Evolutionary conservation across 2,329 filamentous ascomycete genomes (phyloP), one percentile per base, ranked within the genome.

Genomic region (Cladorrhinum sp.): DNA sequence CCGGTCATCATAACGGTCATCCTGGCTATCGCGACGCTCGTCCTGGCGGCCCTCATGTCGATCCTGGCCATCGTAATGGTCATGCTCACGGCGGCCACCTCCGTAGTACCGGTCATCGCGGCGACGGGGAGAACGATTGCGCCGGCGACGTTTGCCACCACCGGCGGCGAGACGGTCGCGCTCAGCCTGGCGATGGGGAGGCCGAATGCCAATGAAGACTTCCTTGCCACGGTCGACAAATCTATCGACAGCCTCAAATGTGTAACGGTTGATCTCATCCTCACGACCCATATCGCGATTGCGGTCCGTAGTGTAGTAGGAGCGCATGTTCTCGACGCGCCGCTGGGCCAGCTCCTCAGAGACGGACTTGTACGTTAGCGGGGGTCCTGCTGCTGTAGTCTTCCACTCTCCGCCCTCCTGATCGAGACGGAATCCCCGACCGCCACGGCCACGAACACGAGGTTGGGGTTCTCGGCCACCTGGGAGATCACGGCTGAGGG

Each of bases 171-270:
- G 49, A 14, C 74, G 69, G 53, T 72, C 70, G 33, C 76, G 74
- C 70, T 74, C 77, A 55, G 66, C 76, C 67, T 84, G 81, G 9
- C 82, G 76, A 62, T 83, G 80, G 1, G 85, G 85, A 23, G 84
- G 85, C 23, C 85, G 77, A 62, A 88, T 86, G 16, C 85, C 85
- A 53, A 85, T 76, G 69, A 88, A 88, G 39, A 87, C 85, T 71
- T 92, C 90, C 16, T 85, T 85, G 14, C 89, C 90, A 58, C 87
- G 81, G 71, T 92, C 89, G 50, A 92, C 88, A 58, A 92, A 85
- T 5, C 74, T 70, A 62, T 87, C 84, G 0, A 79, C 81, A 59
- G 86, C 78, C 72, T 92, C 88, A 67, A 92, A 92, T 0, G 87
- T 88, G 71, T 91, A 92, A 30, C 89, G 81, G 70, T 90, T 86